phyloP scores from a whole-genome alignment of 2,329 filamentous ascomycete species.

The Cryphonectria japonica region DNA sequence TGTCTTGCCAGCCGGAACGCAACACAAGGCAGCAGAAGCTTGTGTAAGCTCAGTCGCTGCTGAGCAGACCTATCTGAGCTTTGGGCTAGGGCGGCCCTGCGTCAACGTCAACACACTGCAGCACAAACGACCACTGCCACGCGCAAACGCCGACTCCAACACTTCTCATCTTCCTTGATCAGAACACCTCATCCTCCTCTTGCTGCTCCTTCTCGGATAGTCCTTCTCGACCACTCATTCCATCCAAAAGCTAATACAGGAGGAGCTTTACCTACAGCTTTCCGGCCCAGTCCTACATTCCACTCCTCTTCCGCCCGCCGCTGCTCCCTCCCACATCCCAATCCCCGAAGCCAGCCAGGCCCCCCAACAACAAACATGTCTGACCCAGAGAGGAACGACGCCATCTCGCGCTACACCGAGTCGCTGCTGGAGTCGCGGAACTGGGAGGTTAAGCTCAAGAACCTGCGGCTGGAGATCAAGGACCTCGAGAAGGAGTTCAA shows the following conservation, averaged over 20 bases:
- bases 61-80: neutral
- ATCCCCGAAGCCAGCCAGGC: neutral
- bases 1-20: conserved; percentile 10
- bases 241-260: neutral
- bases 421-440: conserved; percentile 93
- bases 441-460: conserved; percentile 98
- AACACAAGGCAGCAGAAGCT: conserved; percentile 44
- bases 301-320: conserved; percentile 6
- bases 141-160: neutral
- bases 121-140: neutral
- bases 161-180: neutral
- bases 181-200: neutral
- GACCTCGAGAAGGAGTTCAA: conserved; percentile 93
- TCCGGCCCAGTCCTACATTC: neutral
- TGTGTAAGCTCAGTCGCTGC: conserved; percentile 40
- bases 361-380: conserved; percentile 47
- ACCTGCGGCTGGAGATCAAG: conserved; percentile 93
- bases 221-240: neutral
- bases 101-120: conserved; percentile 16
- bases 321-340: conserved; percentile 10
- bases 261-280: neutral
- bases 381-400: conserved; percentile 66
- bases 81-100: conserved; percentile 10
- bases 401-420: conserved; percentile 76
- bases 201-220: neutral